A percentile compares a stretch with the other conserved stretches of the same genome.
phyloP scores from a whole-genome alignment of 108 stramenopile genomes.

The Cyclotella cryptica region DNA sequence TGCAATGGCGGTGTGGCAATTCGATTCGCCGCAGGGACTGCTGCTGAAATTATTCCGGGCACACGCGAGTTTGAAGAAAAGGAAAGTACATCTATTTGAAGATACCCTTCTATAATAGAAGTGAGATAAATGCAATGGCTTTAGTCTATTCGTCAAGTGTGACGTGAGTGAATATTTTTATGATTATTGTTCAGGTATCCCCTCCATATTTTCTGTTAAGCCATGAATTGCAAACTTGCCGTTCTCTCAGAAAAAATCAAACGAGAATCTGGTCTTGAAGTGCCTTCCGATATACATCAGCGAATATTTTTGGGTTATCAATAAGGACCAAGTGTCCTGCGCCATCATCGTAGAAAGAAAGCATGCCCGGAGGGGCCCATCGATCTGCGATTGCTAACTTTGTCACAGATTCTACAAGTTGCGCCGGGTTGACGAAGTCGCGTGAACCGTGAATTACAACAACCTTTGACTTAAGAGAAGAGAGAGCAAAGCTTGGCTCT shows the following conservation, averaged over 20 bases:
- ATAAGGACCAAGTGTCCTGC: slow-evolving; percentile 23
- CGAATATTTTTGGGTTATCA: slow-evolving; percentile 15
- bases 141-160: too few species aligned
- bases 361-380: slow-evolving; percentile 27
- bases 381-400: slow-evolving; percentile 26
- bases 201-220: too few species aligned
- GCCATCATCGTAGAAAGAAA: slow-evolving; percentile 30
- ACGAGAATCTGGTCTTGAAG: slow-evolving; percentile 35
- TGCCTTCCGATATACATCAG: slow-evolving; percentile 23
- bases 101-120: too few species aligned
- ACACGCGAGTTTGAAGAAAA: too few species aligned
- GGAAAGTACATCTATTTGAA: too few species aligned
- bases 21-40: too few species aligned
- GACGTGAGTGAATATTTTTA: too few species aligned
- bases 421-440: slow-evolving; percentile 19
- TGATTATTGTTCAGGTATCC: too few species aligned
- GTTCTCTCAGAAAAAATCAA: neutral
- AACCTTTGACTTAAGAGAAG: slow-evolving; percentile 28
- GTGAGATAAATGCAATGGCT: too few species aligned
- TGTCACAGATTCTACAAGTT: slow-evolving; percentile 20
- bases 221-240: too few species aligned
- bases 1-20: too few species aligned
- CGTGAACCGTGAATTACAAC: slow-evolving; percentile 37
- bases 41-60: too few species aligned
- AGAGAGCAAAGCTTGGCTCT: slow-evolving; percentile 15